phyloP scores from a whole-genome alignment of 805 yeast species.

The Nakazawaea wyomingensis region DNA sequence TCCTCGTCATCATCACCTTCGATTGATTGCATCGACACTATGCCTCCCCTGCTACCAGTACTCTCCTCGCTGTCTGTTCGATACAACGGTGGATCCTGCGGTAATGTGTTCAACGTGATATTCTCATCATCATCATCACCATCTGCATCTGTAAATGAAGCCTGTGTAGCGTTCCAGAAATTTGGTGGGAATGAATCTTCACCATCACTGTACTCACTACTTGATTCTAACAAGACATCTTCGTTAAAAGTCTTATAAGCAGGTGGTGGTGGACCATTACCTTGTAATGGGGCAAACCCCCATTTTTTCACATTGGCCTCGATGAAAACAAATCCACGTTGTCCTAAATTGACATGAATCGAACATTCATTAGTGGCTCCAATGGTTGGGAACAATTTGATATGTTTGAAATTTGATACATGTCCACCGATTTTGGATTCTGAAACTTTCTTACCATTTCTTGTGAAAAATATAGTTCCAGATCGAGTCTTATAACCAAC shows the following conservation, averaged over 20 bases:
- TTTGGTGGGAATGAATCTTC: slow-evolving; percentile 58
- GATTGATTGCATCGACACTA: not conserved
- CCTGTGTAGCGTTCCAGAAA: slow-evolving; percentile 39
- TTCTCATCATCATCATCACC: slow-evolving; percentile 33
- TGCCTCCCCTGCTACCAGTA: not conserved
- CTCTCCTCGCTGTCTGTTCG: slow-evolving; percentile 14
- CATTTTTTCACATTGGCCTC: slow-evolving; percentile 93
- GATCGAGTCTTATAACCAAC: slow-evolving; percentile 79
- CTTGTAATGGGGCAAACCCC: slow-evolving; percentile 92
- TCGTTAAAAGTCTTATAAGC: slow-evolving; percentile 76
- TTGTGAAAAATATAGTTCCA: slow-evolving; percentile 87
- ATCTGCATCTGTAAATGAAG: slow-evolving; percentile 29
- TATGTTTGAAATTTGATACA: slow-evolving; percentile 62
- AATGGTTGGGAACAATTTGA: slow-evolving; percentile 76
- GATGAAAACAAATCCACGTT: slow-evolving; percentile 81
- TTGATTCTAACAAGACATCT: slow-evolving; percentile 69
- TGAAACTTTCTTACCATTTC: slow-evolving; percentile 84
- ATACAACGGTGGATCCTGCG: slow-evolving; percentile 36
- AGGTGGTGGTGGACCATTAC: slow-evolving; percentile 90
- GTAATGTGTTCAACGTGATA: slow-evolving; percentile 36
- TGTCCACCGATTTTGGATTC: slow-evolving; percentile 83
- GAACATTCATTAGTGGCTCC: slow-evolving; percentile 82
- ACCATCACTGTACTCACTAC: slow-evolving; percentile 44
- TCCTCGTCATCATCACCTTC: not conserved
- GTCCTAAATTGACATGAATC: slow-evolving; percentile 87